phyloP scores from a whole-genome alignment of 1,284 basidiomycete species.

The Cyathus olla region DNA sequence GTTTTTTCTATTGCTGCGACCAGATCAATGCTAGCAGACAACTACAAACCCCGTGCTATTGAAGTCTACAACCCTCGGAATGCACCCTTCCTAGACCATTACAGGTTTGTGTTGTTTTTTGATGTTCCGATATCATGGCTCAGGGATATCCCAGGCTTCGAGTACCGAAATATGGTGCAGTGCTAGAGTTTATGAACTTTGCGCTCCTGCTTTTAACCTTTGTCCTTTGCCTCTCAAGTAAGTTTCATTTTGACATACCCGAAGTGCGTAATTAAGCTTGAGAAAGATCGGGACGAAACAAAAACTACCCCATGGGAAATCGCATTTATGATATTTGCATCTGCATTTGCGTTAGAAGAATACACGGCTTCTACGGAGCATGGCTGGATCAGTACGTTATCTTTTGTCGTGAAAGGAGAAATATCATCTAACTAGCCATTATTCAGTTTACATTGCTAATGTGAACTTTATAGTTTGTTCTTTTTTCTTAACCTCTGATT shows the following conservation, averaged over 20 bases:
- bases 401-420: not conserved
- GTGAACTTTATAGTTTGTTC: conserved; percentile 43
- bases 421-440: not conserved
- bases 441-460: conserved; percentile 84
- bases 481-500: too few species aligned
- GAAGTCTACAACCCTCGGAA: conserved; percentile 80
- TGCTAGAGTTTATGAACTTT: conserved; percentile 86
- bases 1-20: conserved; percentile 74
- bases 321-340: conserved; percentile 80
- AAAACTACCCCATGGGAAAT: conserved; percentile 72
- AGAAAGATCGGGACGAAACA: conserved; percentile 60
- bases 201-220: conserved; percentile 76
- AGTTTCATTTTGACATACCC: conserved; percentile 27
- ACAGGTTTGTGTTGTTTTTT: conserved; percentile 55
- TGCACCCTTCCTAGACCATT: conserved; percentile 87
- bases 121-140: not conserved
- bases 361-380: conserved; percentile 86
- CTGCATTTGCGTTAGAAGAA: conserved; percentile 85
- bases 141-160: conserved; percentile 61
- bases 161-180: conserved; percentile 84
- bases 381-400: conserved; percentile 83
- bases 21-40: conserved; percentile 85
- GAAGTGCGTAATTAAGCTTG: conserved; percentile 8
- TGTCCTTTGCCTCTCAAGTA: conserved; percentile 79
- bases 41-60: conserved; percentile 84